These are phyloP conservation scores for Macroventuria anomochaeta DNA, from an alignment of 2,329 filamentous ascomycete species.

Conservation along the genomic window DNA sequence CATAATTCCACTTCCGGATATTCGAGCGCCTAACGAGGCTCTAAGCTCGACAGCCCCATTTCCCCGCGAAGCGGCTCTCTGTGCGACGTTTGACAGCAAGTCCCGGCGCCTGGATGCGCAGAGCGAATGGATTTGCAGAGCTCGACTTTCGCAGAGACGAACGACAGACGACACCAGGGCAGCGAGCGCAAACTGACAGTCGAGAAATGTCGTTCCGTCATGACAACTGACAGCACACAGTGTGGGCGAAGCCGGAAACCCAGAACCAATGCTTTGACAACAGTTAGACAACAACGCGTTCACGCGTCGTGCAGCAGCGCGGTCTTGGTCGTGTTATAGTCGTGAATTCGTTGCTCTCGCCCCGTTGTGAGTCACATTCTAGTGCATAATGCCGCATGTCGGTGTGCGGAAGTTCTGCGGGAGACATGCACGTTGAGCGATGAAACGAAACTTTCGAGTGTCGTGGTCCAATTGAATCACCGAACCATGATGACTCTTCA, in stretches of 20 bases:
- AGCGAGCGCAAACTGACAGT: conserved; percentile 32
- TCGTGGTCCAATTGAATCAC: conserved; percentile 40
- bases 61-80: conserved; percentile 35
- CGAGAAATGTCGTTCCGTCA: conserved; percentile 23
- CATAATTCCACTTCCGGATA: conserved; percentile 30
- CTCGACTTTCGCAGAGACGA: conserved; percentile 9
- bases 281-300: conserved; percentile 36
- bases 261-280: conserved; percentile 27
- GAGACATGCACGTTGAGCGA: conserved; percentile 28
- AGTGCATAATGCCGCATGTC: conserved; percentile 31
- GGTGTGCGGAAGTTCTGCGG: conserved; percentile 16
- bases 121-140: conserved; percentile 32
- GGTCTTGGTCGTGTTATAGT: conserved; percentile 48
- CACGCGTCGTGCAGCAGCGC: conserved; percentile 38
- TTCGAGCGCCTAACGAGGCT: conserved; percentile 47
- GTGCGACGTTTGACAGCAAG: conserved; percentile 34
- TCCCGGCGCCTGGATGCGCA: conserved; percentile 42
- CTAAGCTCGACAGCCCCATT: conserved; percentile 28
- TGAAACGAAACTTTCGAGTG: conserved; percentile 44
- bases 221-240: conserved; percentile 22
- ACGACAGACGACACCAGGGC: conserved; percentile 9
- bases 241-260: conserved; percentile 43
- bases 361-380: conserved; percentile 46
- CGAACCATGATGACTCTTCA: conserved; percentile 42
- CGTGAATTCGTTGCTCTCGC: conserved; percentile 39